phyloP scores from a whole-genome alignment of 768 basidiomycete species.

The Termitomyces heimii region DNA sequence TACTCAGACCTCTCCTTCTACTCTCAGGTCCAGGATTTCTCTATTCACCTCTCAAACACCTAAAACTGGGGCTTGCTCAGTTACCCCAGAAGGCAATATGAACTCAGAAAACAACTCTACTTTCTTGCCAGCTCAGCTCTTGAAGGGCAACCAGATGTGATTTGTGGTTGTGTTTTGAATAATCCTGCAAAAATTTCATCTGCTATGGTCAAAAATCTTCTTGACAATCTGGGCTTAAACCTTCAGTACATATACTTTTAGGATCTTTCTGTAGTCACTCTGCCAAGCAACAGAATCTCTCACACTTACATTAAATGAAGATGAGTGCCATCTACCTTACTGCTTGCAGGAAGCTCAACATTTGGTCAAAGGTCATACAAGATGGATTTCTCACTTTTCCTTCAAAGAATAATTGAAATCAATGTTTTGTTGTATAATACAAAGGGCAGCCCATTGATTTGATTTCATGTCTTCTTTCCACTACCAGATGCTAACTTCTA shows the following conservation, averaged over 20 bases:
- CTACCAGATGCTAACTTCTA: slow-evolving; percentile 11
- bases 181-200: too few relatives aligned
- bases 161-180: too few relatives aligned
- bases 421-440: slow-evolving; percentile 9
- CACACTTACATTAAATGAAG: too few relatives aligned
- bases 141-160: too few relatives aligned
- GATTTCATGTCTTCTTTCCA: slow-evolving; percentile 12
- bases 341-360: not conserved
- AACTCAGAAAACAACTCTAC: not conserved
- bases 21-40: not conserved
- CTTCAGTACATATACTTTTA: too few relatives aligned
- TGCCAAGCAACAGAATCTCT: too few relatives aligned
- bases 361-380: not conserved
- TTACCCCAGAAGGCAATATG: not conserved
- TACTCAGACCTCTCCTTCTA: too few relatives aligned
- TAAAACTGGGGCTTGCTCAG: not conserved
- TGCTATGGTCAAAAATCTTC: too few relatives aligned
- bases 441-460: slow-evolving; percentile 12
- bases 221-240: too few relatives aligned
- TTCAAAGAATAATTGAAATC: not conserved
- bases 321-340: too few relatives aligned
- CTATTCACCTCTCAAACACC: not conserved
- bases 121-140: not conserved
- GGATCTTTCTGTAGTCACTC: not conserved
- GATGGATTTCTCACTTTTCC: too few relatives aligned